Base-by-base conservation (phyloP, 768 basidiomycete species). In the Tulasnella sp. region DNA sequence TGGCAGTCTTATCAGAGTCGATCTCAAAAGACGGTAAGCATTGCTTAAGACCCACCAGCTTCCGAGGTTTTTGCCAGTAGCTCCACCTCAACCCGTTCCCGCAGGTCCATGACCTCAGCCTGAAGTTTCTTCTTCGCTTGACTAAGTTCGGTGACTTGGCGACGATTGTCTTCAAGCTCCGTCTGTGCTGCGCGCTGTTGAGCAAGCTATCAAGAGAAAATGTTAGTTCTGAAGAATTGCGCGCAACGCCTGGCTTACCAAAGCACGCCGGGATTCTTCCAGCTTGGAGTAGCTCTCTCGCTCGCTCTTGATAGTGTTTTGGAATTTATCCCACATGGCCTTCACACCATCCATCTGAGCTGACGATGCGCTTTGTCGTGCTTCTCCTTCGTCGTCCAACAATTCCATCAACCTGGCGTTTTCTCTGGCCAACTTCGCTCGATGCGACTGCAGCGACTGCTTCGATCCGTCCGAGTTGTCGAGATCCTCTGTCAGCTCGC, bases 241-340 rank as follows among this genome's bases (percentile, higher is more conserved):
- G 17, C 24, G 4, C 3, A 44, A 11, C n/a, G 3, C 3, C 2
- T 23, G 5, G 19, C 81, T 63, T 69, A 86, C 83, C 64, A 87
- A 68, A 55, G 85, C 83, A 66, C 81, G 84, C 48, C 81, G 76
- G 15, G 84, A 85, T 64, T 85, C 85, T 64, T 86, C 85, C 13
- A 85, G 70, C 24, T 81, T 79, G 43, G 74, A 67, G 62, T 83
- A 84, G 60, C 77, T 83, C 50, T 81, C 78, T 23, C 82, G 76
- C 67, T 86, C 84, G 50, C 78, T 75, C 0, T 74, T 61, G 38
- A 84, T 82, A 0, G 77, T 77, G 62, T 74, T 76, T 70, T 81
- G 78, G 73, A 84, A 81, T 63, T 82, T 83, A 41, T 74, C 71
- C 83, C 83, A 85, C 74, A 85, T 79, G 0, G 77, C 78, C 62